Conservation (phyloP, 768 basidiomycete genomes). For the Pholiota microspora region DNA sequence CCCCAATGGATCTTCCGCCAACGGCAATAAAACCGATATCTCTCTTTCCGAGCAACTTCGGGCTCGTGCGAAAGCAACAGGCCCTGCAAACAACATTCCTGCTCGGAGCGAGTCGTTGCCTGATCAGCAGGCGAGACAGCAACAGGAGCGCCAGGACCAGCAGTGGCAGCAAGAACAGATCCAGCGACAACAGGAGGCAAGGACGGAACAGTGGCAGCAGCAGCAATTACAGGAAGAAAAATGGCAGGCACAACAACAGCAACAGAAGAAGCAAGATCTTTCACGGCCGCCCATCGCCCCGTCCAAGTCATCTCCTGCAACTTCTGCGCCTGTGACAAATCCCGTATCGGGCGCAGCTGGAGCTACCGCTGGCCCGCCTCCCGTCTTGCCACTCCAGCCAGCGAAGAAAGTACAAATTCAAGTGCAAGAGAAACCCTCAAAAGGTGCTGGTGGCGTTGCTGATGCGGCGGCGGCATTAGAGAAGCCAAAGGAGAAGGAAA, state of each 20-base stretch:
- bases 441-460: slow-evolving; percentile 38
- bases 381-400: slow-evolving; percentile 76
- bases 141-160: slow-evolving; percentile 28
- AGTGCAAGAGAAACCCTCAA: slow-evolving; percentile 43
- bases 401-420: slow-evolving; percentile 70
- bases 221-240: slow-evolving; percentile 38
- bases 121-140: slow-evolving; percentile 22
- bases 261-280: slow-evolving; percentile 22
- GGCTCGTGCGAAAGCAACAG: slow-evolving; percentile 59
- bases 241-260: slow-evolving; percentile 28
- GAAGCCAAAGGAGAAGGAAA: slow-evolving; percentile 79
- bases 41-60: slow-evolving; percentile 55
- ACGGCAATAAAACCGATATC: slow-evolving; percentile 35
- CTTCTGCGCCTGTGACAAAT: slow-evolving; percentile 39
- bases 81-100: slow-evolving; percentile 36
- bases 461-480: slow-evolving; percentile 75
- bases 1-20: slow-evolving; percentile 48
- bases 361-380: slow-evolving; percentile 50
- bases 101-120: slow-evolving; percentile 49
- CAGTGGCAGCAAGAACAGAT: slow-evolving; percentile 27
- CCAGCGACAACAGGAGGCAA: slow-evolving; percentile 28
- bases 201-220: slow-evolving; percentile 30
- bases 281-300: slow-evolving; percentile 38
- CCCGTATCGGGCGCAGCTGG: slow-evolving; percentile 48
- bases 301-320: slow-evolving; percentile 47